These are phyloP conservation scores for Dacryopinax primogenitus DNA, from an alignment of 768 basidiomycete genomes.

Conservation along the genomic window DNA sequence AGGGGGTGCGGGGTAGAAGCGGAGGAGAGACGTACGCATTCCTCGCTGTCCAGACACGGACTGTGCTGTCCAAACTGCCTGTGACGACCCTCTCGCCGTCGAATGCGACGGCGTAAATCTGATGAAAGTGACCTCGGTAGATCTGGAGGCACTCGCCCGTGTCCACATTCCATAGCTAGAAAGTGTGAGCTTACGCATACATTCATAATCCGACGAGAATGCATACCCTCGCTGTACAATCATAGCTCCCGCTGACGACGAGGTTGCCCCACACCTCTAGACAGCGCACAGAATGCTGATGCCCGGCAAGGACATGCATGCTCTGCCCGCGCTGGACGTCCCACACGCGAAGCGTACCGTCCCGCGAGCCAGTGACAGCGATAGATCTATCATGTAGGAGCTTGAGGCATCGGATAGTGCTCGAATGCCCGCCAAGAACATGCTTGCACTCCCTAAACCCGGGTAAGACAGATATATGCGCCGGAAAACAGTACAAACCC, in stretches of 20 bases:
- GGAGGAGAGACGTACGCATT: slow-evolving; percentile 51
- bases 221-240: slow-evolving; percentile 66
- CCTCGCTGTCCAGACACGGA: slow-evolving; percentile 76
- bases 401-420: slow-evolving; percentile 83
- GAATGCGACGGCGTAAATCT: slow-evolving; percentile 84
- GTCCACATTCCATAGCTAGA: slow-evolving; percentile 81
- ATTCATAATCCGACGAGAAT: not conserved
- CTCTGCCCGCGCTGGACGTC: slow-evolving; percentile 68
- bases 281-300: slow-evolving; percentile 70
- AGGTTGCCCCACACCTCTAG: slow-evolving; percentile 73
- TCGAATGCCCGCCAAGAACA: slow-evolving; percentile 67
- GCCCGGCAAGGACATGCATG: slow-evolving; percentile 57
- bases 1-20: not conserved
- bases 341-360: slow-evolving; percentile 80
- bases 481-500: slow-evolving; percentile 41
- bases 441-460: slow-evolving; percentile 52
- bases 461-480: slow-evolving; percentile 1
- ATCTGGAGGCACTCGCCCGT: slow-evolving; percentile 77
- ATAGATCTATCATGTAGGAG: slow-evolving; percentile 76
- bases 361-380: slow-evolving; percentile 82
- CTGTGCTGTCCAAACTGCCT: slow-evolving; percentile 86
- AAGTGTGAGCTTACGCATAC: not conserved
- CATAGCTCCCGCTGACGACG: slow-evolving; percentile 89
- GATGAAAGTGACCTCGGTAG: slow-evolving; percentile 69
- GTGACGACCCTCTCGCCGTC: slow-evolving; percentile 72